These are phyloP conservation scores for Populus ilicifolia DNA, from an alignment of 345 rosid species.

Conservation along the genomic window DNA sequence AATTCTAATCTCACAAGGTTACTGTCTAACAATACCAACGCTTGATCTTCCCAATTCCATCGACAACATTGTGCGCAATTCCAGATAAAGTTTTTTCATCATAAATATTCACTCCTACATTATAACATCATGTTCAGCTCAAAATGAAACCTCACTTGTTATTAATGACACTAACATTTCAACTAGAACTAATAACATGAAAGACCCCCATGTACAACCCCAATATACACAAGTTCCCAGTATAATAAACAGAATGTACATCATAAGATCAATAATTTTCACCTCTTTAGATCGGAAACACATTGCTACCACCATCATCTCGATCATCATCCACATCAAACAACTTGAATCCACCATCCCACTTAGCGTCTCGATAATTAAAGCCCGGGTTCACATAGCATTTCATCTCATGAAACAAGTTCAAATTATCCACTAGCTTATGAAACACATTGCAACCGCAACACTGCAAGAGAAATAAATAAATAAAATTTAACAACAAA, in stretches of 20 bases:
- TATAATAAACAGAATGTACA: slow-evolving; percentile 39
- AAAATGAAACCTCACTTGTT: slow-evolving; percentile 6
- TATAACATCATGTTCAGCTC: neutral
- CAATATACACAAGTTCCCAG: slow-evolving; percentile 2
- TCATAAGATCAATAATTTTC: slow-evolving; percentile 5
- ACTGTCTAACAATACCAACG: too few species aligned
- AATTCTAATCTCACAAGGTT: neutral
- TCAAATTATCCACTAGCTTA: slow-evolving; percentile 88
- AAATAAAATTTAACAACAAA: neutral
- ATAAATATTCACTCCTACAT: neutral
- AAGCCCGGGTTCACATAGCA: slow-evolving; percentile 66
- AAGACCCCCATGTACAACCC: slow-evolving; percentile 35
- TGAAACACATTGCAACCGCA: slow-evolving; percentile 93
- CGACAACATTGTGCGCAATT: neutral
- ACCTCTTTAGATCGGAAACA: slow-evolving; percentile 41
- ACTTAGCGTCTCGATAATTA: slow-evolving; percentile 46
- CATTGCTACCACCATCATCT: slow-evolving; percentile 32
- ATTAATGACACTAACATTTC: slow-evolving; percentile 5
- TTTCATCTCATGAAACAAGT: slow-evolving; percentile 88
- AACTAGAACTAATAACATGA: neutral
- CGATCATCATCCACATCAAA: slow-evolving; percentile 38
- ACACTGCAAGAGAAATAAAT: slow-evolving; percentile 43
- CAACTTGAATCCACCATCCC: slow-evolving; percentile 66
- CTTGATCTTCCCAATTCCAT: neutral
- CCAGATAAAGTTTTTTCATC: neutral